A percentile compares a stretch with the other conserved stretches of the same genome.
phyloP scores from a whole-genome alignment of 139 green algal genomes.

The Tetradesmus obliquus region DNA sequence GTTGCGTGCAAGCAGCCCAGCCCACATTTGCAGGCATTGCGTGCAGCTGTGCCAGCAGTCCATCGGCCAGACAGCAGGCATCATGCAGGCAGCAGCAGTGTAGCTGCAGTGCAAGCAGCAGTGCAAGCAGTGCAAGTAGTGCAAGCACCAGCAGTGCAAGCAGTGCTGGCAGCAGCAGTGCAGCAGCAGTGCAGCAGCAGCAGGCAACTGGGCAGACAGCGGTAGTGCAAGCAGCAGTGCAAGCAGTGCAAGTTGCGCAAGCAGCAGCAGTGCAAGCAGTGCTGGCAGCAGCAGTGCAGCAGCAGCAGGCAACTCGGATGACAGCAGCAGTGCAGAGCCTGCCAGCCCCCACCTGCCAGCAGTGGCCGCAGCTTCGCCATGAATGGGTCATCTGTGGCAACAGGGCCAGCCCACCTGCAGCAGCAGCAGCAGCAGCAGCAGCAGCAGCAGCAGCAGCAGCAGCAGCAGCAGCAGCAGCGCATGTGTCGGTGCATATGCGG shows the following conservation, averaged over 20 bases:
- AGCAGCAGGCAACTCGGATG: not conserved
- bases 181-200: no score
- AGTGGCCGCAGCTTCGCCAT: constrained; percentile 51
- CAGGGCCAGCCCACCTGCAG: constrained; percentile 44
- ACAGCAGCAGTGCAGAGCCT: not conserved
- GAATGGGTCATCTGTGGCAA: constrained; percentile 47
- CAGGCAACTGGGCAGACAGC: no score
- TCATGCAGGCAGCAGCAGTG: no score
- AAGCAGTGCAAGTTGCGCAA: not conserved
- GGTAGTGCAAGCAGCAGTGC: no score
- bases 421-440: not conserved
- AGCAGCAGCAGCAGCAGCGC: not conserved
- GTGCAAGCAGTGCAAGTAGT: no score
- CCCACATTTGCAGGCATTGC: no score
- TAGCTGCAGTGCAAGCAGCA: no score
- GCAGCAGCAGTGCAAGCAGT: not conserved
- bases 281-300: not conserved
- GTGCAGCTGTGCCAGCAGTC: no score
- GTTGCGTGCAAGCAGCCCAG: no score
- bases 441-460: not conserved
- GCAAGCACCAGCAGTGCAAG: no score
- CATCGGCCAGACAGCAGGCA: no score
- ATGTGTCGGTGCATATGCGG: not conserved
- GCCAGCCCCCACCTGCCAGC: constrained; percentile 16
- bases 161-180: no score